A percentile compares a stretch with the other conserved stretches of the same genome.
phyloP scores from a whole-genome alignment of 148 eudicot species.

The Silene uniflora region DNA sequence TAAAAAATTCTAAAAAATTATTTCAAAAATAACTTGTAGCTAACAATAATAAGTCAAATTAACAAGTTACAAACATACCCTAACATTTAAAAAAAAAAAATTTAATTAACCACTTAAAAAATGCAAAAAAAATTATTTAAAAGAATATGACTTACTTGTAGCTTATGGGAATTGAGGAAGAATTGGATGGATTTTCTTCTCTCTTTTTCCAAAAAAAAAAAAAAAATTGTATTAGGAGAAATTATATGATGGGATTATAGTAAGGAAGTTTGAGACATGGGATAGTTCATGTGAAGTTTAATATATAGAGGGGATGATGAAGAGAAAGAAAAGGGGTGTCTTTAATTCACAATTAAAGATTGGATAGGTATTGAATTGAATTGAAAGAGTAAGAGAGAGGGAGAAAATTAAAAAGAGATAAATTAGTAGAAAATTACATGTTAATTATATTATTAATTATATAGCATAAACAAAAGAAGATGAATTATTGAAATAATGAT shows the following conservation, averaged over 20 bases:
- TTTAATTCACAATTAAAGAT: constrained; percentile 39
- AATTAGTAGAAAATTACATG: not conserved
- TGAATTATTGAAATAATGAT: not conserved
- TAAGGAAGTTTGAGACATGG: constrained; percentile 8
- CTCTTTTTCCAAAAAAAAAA: no score
- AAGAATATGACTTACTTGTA: constrained; percentile 8
- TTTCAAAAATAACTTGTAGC: no score
- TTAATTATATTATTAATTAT: not conserved
- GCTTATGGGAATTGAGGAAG: not conserved
- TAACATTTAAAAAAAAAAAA: no score
- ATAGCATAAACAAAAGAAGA: not conserved
- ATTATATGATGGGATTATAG: not conserved
- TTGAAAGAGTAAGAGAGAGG: constrained; percentile 5
- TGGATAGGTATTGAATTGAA: constrained; percentile 35
- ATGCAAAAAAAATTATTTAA: no score
- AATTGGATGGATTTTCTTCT: no score
- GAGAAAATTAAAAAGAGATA: constrained; percentile 2
- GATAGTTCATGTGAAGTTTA: constrained; percentile 37
- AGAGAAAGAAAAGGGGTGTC: constrained; percentile 17
- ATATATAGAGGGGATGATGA: constrained; percentile 33
- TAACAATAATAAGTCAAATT: no score
- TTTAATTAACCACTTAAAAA: no score
- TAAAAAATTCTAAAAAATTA: no score
- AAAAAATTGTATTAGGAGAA: not conserved
- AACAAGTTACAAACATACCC: no score